Base-by-base conservation (phyloP, 495 filamentous ascomycete genomes). In the Xylaria castorea region DNA sequence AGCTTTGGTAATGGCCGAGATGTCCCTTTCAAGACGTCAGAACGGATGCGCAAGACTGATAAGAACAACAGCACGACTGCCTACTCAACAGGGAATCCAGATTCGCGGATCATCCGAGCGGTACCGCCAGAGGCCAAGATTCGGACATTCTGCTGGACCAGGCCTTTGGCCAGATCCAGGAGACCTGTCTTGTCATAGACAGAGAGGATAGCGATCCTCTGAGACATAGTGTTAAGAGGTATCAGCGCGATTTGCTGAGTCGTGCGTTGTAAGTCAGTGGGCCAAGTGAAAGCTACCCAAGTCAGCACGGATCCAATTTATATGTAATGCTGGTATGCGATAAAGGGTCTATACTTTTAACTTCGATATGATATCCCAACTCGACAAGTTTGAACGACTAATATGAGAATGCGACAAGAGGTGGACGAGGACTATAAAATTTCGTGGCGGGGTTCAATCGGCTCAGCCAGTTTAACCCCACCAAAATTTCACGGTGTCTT, bases 161-260 rank as follows among this genome's bases (percentile, higher is more conserved):
- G 89, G 75, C 96, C 96, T 82, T 98, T 98, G 73, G 96, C 96
- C 66, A 99, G 88, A 83, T 99, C 96, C 57, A 99, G 85, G 70
- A 99, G 88, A 65, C 96, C 96, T 68, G 95, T 97, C 91, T 99
- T 99, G 86, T 99, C 93, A 80, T 95, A 98, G 86, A 98, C 97
- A 75, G 94, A 97, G 78, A 99, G 88, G 78, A 99, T 98, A 53
- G 96, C 96, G 91, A 84, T 87, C 71, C 80, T 79, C 76, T 83
- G 83, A 55, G 79, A 75, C 82, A 85, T 85, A 48, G 74, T 77
- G 78, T 75, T 53, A 18, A 36, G 20, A 57, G 53, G 44, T 34
- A 5, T 46, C 51, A 6, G 14, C 12, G 32, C 60, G 60, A 36
- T 71, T 40, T 63, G 53, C 68, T 62, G 42, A n/a, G 7, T 62